Evolutionary conservation across 805 yeast species (phyloP).

Genomic region (Trichomonascus vanleenenianus): DNA sequence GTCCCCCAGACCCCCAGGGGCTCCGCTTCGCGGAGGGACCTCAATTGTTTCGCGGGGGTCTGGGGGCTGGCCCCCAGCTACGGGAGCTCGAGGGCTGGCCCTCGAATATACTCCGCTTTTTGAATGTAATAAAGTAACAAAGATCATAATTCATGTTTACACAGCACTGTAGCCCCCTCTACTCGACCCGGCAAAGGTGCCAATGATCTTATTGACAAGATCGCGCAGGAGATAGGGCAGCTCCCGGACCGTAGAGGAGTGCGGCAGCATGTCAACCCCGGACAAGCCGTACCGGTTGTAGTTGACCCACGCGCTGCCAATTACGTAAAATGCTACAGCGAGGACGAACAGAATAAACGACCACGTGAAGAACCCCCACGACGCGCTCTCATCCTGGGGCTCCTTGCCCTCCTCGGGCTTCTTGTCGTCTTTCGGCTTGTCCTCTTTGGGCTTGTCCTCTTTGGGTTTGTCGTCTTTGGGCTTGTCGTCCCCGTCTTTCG

Average conservation of each 20-base stretch:
- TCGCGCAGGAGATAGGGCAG: conserved; percentile 68
- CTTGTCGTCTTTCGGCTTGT: conserved; percentile 26
- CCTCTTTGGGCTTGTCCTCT: conserved; percentile 23
- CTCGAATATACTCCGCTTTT: too few species aligned
- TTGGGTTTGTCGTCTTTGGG: conserved; percentile 16
- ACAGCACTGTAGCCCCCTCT: conserved; percentile 95
- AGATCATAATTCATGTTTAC: conserved; percentile 24
- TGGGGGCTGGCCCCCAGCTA: too few species aligned
- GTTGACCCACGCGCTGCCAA: conserved; percentile 69
- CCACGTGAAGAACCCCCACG: conserved; percentile 82
- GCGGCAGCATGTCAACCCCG: conserved; percentile 44
- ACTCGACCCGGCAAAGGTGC: conserved; percentile 52
- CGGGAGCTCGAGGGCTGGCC: not conserved
- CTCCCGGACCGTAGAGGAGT: conserved; percentile 47
- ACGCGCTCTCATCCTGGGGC: conserved; percentile 29
- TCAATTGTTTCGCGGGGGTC: too few species aligned
- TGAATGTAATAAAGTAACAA: too few species aligned
- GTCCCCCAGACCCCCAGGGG: too few species aligned
- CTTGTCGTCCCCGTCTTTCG: conserved; percentile 21
- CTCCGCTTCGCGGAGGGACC: too few species aligned
- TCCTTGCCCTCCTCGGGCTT: conserved; percentile 24
- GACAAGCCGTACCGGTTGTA: conserved; percentile 62
- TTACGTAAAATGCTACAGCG: conserved; percentile 60
- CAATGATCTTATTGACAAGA: conserved; percentile 58
- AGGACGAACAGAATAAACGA: conserved; percentile 69